A percentile compares a stretch with the other conserved stretches of the same genome.
Conservation (phyloP, 768 basidiomycete species). For the Panaeolus papilionaceus region DNA sequence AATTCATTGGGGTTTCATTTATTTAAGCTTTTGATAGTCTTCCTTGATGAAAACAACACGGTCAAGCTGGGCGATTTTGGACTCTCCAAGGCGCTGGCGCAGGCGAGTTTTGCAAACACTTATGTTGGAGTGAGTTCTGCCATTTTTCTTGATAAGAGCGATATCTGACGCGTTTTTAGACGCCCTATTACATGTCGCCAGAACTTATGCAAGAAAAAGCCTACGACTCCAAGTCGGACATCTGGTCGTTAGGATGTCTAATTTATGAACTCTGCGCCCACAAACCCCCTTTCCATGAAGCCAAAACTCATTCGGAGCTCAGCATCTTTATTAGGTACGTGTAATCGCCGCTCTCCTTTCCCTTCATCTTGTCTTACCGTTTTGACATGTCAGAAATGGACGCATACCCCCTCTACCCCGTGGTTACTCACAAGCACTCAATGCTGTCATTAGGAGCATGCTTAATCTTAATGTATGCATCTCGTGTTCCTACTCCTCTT, state of each 20-base stretch:
- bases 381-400: constrained; percentile 60
- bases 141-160: neutral
- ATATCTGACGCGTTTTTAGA: constrained; percentile 53
- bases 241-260: constrained; percentile 97
- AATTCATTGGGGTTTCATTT: neutral
- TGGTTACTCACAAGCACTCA: constrained; percentile 77
- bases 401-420: constrained; percentile 91
- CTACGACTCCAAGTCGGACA: constrained; percentile 98
- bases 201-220: constrained; percentile 97
- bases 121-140: constrained; percentile 86
- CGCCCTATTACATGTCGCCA: constrained; percentile 99
- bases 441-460: constrained; percentile 86
- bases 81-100: constrained; percentile 88
- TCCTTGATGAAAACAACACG: constrained; percentile 82
- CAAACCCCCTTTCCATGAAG: constrained; percentile 93
- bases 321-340: constrained; percentile 79
- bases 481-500: neutral
- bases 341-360: neutral
- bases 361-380: neutral
- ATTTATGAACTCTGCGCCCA: constrained; percentile 96
- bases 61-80: constrained; percentile 99
- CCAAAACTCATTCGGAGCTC: constrained; percentile 87
- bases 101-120: constrained; percentile 91
- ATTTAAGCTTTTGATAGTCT: constrained; percentile 58
- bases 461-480: constrained; percentile 74